Evolutionary conservation across 768 basidiomycete genomes (phyloP).

Genomic region (Boletus huronensis): DNA sequence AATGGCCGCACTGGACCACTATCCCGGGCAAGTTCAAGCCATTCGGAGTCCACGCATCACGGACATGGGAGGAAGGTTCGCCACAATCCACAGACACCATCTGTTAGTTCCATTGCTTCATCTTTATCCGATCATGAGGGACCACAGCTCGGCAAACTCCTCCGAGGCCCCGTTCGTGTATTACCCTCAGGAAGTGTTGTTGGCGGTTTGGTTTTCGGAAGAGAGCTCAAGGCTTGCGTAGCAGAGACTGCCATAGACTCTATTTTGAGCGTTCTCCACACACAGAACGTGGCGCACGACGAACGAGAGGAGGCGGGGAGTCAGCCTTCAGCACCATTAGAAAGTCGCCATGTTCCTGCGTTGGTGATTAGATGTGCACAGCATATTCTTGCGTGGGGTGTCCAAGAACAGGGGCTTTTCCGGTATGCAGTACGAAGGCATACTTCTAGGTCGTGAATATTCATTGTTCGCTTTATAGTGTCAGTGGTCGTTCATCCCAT

Average conservation of each 20-base stretch:
- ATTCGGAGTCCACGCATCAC: slow-evolving; percentile 28
- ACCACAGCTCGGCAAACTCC: slow-evolving; percentile 50
- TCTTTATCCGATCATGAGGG: slow-evolving; percentile 50
- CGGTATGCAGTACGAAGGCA: slow-evolving; percentile 47
- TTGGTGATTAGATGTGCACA: slow-evolving; percentile 80
- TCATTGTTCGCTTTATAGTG: slow-evolving; percentile 41
- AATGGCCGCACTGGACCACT: slow-evolving; percentile 32
- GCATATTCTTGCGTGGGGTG: slow-evolving; percentile 77
- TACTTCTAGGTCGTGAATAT: not conserved
- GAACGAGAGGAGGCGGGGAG: slow-evolving; percentile 9
- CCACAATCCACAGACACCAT: slow-evolving; percentile 60
- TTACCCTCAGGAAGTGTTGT: slow-evolving; percentile 33
- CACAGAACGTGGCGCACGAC: slow-evolving; percentile 1
- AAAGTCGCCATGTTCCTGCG: slow-evolving; percentile 61
- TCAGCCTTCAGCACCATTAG: slow-evolving; percentile 34
- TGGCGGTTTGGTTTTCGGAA: slow-evolving; percentile 65
- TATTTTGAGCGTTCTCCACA: slow-evolving; percentile 3
- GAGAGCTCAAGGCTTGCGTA: slow-evolving; percentile 53
- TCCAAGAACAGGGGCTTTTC: slow-evolving; percentile 84
- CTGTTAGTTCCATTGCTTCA: slow-evolving; percentile 47
- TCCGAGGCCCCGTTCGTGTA: slow-evolving; percentile 52
- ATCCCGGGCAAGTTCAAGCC: slow-evolving; percentile 40
- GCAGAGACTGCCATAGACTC: slow-evolving; percentile 52
- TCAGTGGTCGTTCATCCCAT: slow-evolving; percentile 82
- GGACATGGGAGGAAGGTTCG: slow-evolving; percentile 37